A percentile compares a stretch with the other conserved stretches of the same genome.
phyloP scores from a whole-genome alignment of 2,329 filamentous ascomycete genomes.

The Penicillium sclerotiorum region DNA sequence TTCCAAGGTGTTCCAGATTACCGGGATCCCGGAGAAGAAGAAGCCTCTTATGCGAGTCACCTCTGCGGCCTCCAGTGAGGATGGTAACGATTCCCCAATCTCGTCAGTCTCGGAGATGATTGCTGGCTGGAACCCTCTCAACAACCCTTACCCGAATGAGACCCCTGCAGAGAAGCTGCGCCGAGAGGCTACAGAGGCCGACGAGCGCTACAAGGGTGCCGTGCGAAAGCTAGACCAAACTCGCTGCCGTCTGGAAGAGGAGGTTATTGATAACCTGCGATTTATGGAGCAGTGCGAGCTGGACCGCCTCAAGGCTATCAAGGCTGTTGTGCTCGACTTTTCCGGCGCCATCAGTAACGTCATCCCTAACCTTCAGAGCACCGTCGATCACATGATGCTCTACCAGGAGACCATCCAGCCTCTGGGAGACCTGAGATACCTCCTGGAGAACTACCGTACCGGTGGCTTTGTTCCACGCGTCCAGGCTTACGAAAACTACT shows the following conservation, averaged over 20 bases:
- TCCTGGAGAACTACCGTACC: constrained; percentile 95
- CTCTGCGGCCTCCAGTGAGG: constrained; percentile 65
- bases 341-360: constrained; percentile 97
- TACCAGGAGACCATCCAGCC: constrained; percentile 99
- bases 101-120: constrained; percentile 87
- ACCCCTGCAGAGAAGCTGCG: constrained; percentile 83
- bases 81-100: constrained; percentile 75
- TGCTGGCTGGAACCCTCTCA: constrained; percentile 88
- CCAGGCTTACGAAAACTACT: constrained; percentile 96
- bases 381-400: constrained; percentile 97
- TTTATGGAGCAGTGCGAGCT: constrained; percentile 98
- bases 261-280: constrained; percentile 86
- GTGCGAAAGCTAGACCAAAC: constrained; percentile 87
- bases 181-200: constrained; percentile 84
- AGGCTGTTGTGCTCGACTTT: constrained; percentile 96
- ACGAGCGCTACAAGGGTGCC: constrained; percentile 88
- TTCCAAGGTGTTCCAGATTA: constrained; percentile 83
- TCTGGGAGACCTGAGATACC: constrained; percentile 81
- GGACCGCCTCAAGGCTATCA: constrained; percentile 95
- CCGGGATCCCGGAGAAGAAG: constrained; percentile 89
- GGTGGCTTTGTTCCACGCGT: constrained; percentile 90
- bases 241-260: constrained; percentile 92
- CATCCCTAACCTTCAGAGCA: constrained; percentile 91
- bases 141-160: constrained; percentile 89
- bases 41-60: constrained; percentile 70